A percentile compares a stretch with the other conserved stretches of the same genome.
Conservation (phyloP, 1,284 basidiomycete species). For the Rugosomyces carneus region DNA sequence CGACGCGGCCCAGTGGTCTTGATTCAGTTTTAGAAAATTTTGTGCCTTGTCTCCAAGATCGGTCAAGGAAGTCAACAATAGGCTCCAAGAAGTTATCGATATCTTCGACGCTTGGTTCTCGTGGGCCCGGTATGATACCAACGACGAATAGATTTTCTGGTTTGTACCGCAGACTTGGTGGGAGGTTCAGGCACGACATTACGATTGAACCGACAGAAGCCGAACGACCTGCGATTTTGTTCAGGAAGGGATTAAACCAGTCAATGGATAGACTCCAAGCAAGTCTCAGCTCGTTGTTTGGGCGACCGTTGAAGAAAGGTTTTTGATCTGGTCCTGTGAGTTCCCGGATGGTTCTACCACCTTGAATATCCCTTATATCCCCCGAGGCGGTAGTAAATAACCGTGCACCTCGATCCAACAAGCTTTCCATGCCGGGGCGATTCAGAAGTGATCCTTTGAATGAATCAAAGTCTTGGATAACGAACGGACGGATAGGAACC, state of each 20-base stretch:
- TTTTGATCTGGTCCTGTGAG: background rate
- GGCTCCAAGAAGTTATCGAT: constrained; percentile 16
- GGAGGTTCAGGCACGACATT: constrained; percentile 14
- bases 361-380: background rate
- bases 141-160: constrained; percentile 18
- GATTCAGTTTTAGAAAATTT: background rate
- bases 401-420: background rate
- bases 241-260: background rate
- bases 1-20: background rate
- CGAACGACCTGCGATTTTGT: too few relatives aligned
- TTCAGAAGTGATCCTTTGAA: constrained; percentile 2
- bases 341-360: background rate
- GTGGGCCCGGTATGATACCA: constrained; percentile 20
- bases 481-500: constrained; percentile 2
- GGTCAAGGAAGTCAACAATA: constrained; percentile 16
- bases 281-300: background rate
- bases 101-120: constrained; percentile 14
- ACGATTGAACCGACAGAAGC: constrained; percentile 12
- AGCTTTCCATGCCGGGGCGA: constrained; percentile 1
- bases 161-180: constrained; percentile 12
- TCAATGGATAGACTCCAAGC: background rate
- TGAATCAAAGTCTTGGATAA: constrained; percentile 4
- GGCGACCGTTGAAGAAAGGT: background rate
- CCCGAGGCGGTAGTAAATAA: background rate
- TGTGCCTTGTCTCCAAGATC: constrained; percentile 11